Evolutionary conservation across 2,329 filamentous ascomycete species (phyloP).

Genomic region (Scopulariopsis brevicaulis): DNA sequence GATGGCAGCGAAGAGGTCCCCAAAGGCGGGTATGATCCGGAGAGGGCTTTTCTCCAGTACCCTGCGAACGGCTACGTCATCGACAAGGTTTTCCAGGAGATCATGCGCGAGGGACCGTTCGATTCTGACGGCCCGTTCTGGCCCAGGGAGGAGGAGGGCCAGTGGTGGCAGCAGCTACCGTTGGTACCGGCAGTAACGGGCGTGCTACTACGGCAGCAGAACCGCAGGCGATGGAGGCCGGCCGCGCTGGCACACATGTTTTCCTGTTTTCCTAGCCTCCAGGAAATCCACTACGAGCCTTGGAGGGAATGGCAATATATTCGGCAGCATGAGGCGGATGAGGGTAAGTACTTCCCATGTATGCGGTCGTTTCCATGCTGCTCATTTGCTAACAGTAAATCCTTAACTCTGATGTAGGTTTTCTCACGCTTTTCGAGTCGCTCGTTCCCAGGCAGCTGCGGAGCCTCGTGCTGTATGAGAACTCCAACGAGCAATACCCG

Average conservation of each 20-base stretch:
- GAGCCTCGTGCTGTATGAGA: not conserved
- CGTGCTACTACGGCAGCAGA: conserved; percentile 24
- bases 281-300: conserved; percentile 25
- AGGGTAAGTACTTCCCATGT: conserved; percentile 14
- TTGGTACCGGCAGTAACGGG: conserved; percentile 18
- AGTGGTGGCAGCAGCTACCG: conserved; percentile 21
- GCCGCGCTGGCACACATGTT: conserved; percentile 18
- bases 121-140: too few relatives aligned
- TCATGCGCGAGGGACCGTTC: conserved; percentile 17
- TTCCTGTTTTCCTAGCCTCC: conserved; percentile 19
- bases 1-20: not conserved
- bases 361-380: conserved; percentile 7
- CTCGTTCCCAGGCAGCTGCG: not conserved
- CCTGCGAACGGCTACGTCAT: conserved; percentile 10
- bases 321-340: conserved; percentile 12
- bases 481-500: not conserved
- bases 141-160: conserved; percentile 15
- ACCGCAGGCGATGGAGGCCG: conserved; percentile 21
- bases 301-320: conserved; percentile 19
- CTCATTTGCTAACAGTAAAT: not conserved
- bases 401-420: not conserved
- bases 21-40: too few relatives aligned
- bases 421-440: not conserved
- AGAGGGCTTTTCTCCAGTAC: too few relatives aligned
- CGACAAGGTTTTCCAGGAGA: conserved; percentile 13